These are phyloP conservation scores for Herpetospermum pedunculosum DNA, from an alignment of 306 rosid species.

Conservation along the genomic window DNA sequence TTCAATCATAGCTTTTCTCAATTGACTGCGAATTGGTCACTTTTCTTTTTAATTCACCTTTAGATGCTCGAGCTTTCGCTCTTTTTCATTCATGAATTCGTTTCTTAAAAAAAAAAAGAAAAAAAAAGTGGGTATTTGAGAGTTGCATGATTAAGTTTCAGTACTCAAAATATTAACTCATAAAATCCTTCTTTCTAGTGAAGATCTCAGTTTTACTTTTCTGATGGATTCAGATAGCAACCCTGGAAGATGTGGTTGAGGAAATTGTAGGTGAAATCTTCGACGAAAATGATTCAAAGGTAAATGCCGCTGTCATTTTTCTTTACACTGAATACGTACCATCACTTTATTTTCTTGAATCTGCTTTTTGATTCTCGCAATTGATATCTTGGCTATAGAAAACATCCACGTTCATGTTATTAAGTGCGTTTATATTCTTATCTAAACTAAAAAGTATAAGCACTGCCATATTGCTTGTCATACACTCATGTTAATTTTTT, in stretches of 20 bases:
- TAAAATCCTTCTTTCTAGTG: neutral
- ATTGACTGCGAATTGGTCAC: too few species aligned
- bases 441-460: neutral
- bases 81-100: too few species aligned
- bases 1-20: too few species aligned
- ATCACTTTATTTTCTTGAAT: neutral
- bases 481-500: neutral
- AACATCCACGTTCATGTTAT: neutral
- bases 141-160: neutral
- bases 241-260: constrained; percentile 95
- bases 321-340: neutral
- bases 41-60: too few species aligned
- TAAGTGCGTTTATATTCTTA: neutral
- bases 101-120: too few species aligned
- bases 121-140: neutral
- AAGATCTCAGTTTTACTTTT: neutral
- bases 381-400: neutral
- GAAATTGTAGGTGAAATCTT: constrained; percentile 99
- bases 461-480: neutral
- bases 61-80: too few species aligned
- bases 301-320: constrained; percentile 14
- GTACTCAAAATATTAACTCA: neutral
- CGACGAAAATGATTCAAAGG: constrained; percentile 97
- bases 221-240: constrained; percentile 48
- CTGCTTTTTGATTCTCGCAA: neutral